Conservation (phyloP, 2,329 filamentous ascomycete genomes). For the Colletotrichum sp. region DNA sequence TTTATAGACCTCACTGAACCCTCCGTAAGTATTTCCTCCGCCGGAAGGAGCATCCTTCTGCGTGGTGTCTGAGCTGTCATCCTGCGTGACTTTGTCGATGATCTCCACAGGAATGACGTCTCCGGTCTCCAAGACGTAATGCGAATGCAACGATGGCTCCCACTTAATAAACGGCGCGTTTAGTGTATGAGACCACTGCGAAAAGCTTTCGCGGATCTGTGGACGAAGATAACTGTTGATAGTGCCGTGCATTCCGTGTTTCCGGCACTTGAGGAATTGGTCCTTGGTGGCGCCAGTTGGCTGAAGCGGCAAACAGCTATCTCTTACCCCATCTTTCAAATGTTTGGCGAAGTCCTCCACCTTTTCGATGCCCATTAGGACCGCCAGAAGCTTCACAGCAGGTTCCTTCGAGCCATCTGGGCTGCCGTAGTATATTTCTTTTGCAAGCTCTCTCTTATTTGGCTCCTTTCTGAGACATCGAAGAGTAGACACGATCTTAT, state of each 20-base stretch:
- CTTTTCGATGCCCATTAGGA: background rate
- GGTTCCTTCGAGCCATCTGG: background rate
- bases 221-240: background rate
- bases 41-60: background rate
- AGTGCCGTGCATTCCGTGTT: background rate
- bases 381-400: background rate
- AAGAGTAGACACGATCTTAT: background rate
- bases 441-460: background rate
- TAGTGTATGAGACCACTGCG: background rate
- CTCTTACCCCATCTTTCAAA: background rate
- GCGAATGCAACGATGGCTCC: background rate
- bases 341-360: background rate
- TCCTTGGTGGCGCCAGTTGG: background rate
- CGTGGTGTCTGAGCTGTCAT: background rate
- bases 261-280: background rate
- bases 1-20: slow-evolving; percentile 4
- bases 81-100: background rate
- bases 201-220: background rate
- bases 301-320: background rate
- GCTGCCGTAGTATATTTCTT: background rate
- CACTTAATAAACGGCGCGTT: background rate
- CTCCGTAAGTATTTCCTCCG: background rate
- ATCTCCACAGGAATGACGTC: slow-evolving; percentile 8
- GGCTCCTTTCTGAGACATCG: background rate
- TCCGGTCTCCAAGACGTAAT: background rate